phyloP scores from a whole-genome alignment of 768 basidiomycete species.

The Tephrocybe sp. region DNA sequence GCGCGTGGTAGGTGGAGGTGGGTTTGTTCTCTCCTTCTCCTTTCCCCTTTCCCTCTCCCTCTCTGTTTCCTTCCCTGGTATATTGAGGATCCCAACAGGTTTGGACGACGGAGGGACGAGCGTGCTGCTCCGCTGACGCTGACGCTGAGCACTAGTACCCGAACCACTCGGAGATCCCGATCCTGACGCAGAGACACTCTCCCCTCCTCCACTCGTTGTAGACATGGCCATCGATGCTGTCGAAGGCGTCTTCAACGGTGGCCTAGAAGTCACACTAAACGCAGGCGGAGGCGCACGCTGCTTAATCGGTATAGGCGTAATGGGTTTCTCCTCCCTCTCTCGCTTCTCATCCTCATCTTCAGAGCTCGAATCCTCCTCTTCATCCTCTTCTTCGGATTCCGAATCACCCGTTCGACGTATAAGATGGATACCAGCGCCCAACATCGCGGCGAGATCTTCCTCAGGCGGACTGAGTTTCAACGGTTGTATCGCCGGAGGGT shows the following conservation, averaged over 20 bases:
- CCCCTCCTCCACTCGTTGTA: background rate
- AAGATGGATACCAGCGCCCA: constrained; percentile 41
- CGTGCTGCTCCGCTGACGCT: constrained; percentile 39
- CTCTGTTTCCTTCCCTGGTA: background rate
- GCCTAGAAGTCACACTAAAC: constrained; percentile 63
- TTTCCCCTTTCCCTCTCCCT: background rate
- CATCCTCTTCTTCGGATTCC: constrained; percentile 19
- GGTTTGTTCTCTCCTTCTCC: background rate
- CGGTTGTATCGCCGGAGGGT: background rate
- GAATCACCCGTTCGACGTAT: constrained; percentile 36
- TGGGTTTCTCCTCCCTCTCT: constrained; percentile 21
- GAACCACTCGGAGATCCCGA: background rate
- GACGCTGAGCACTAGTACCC: background rate
- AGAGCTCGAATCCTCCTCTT: constrained; percentile 4
- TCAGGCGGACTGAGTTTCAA: constrained; percentile 32
- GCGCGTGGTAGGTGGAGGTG: constrained; percentile 13
- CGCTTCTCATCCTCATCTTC: constrained; percentile 1
- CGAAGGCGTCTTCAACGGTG: constrained; percentile 31
- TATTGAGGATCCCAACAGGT: constrained; percentile 6
- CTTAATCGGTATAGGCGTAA: constrained; percentile 60
- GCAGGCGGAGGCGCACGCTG: constrained; percentile 51
- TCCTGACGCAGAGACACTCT: background rate
- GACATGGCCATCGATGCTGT: background rate
- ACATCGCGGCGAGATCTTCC: constrained; percentile 36
- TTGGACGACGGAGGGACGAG: constrained; percentile 24